A percentile compares a stretch with the other conserved stretches of the same genome.
Conservation (phyloP, 305 asterid species). For the Rubia peregrina region DNA sequence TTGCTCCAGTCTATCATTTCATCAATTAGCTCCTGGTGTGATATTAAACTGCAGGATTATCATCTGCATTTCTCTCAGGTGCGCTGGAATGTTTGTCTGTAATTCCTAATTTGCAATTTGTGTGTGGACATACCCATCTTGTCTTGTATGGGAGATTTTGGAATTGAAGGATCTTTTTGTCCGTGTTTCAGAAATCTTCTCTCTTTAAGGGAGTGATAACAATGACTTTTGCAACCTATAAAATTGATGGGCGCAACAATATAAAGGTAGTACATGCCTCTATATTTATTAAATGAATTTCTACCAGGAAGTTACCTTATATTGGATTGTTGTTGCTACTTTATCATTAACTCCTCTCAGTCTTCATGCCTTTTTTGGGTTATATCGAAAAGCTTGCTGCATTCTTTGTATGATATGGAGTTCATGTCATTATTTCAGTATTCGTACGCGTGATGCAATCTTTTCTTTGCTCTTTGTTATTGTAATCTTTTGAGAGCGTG, state of each 20-base stretch:
- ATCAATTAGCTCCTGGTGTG: slow-evolving; percentile 85
- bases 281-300: slow-evolving; percentile 16
- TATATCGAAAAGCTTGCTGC: background rate
- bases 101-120: background rate
- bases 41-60: slow-evolving; percentile 75
- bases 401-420: background rate
- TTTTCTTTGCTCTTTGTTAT: background rate
- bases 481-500: background rate
- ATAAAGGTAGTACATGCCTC: slow-evolving; percentile 38
- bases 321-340: slow-evolving; percentile 7
- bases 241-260: slow-evolving; percentile 37
- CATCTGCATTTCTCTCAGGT: slow-evolving; percentile 84
- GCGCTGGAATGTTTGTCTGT: slow-evolving; percentile 1
- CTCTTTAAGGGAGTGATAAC: slow-evolving; percentile 61
- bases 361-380: background rate
- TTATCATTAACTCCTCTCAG: slow-evolving; percentile 17
- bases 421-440: background rate
- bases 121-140: background rate
- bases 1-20: slow-evolving; percentile 55
- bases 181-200: slow-evolving; percentile 48
- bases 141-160: background rate
- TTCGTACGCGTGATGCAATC: background rate
- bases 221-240: slow-evolving; percentile 51
- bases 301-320: background rate
- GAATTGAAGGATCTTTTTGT: slow-evolving; percentile 7